These are phyloP conservation scores for Raffaelea deltoideospora DNA, from an alignment of 2,329 filamentous ascomycete species.

Conservation along the genomic window DNA sequence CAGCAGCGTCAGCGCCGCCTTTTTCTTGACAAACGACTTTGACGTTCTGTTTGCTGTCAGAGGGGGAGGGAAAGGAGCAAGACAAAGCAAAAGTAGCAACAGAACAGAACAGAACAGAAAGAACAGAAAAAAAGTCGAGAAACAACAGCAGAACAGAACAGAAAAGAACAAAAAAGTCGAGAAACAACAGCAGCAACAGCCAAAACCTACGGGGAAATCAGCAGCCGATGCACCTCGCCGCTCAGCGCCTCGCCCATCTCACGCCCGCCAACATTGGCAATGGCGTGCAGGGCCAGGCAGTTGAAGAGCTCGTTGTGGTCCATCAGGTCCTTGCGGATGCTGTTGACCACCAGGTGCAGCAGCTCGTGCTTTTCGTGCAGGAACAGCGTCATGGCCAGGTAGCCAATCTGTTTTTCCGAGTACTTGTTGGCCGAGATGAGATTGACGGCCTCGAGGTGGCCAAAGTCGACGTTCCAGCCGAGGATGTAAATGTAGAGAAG, in stretches of 20 bases:
- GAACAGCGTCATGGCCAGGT: slow-evolving; percentile 92
- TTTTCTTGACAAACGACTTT: slow-evolving; percentile 98
- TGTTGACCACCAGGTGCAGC: slow-evolving; percentile 92
- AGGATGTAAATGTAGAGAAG: slow-evolving; percentile 98
- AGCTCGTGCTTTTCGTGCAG: slow-evolving; percentile 95
- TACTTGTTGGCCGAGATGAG: slow-evolving; percentile 94
- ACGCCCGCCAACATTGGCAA: slow-evolving; percentile 89
- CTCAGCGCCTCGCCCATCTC: slow-evolving; percentile 96
- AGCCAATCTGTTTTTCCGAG: slow-evolving; percentile 98
- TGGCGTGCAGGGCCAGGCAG: slow-evolving; percentile 88
- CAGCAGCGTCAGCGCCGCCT: slow-evolving; percentile 84
- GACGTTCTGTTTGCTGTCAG: slow-evolving; percentile 36
- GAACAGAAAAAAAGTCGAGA: background rate
- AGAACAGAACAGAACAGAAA: too few species aligned
- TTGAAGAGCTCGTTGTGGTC: slow-evolving; percentile 97
- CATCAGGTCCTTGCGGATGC: slow-evolving; percentile 87
- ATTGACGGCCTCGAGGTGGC: slow-evolving; percentile 94
- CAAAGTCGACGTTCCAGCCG: slow-evolving; percentile 98
- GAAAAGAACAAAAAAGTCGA: background rate
- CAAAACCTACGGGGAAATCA: slow-evolving; percentile 75
- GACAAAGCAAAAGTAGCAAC: too few species aligned
- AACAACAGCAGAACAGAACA: background rate
- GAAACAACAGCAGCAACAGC: background rate
- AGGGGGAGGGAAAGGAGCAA: too few species aligned
- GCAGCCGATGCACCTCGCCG: slow-evolving; percentile 75